These are phyloP conservation scores for Obelidium mucronatum DNA, from an alignment of 192 early-diverging fungal genomes.

Conservation along the genomic window DNA sequence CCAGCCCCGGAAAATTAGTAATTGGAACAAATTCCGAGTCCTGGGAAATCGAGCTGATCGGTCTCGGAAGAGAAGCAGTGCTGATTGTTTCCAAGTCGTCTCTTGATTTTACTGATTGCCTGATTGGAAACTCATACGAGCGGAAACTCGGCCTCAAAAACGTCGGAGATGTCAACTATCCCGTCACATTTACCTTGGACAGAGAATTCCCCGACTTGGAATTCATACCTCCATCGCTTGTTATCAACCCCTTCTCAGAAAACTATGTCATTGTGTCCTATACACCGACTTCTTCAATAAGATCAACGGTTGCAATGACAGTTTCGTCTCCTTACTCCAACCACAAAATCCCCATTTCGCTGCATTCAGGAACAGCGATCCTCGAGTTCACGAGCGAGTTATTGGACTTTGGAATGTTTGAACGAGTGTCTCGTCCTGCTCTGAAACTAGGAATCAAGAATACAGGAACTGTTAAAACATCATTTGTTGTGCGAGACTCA, in stretches of 20 bases:
- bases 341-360: constrained; percentile 62
- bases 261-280: constrained; percentile 59
- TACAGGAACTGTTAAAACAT: constrained; percentile 62
- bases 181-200: constrained; percentile 64
- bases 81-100: constrained; percentile 67
- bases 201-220: constrained; percentile 59
- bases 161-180: constrained; percentile 74
- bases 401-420: constrained; percentile 74
- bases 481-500: constrained; percentile 55
- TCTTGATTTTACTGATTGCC: constrained; percentile 66
- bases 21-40: constrained; percentile 60
- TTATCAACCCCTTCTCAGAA: constrained; percentile 65
- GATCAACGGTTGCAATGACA: constrained; percentile 53
- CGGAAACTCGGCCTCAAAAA: constrained; percentile 70
- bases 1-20: constrained; percentile 56
- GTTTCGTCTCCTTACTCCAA: constrained; percentile 65
- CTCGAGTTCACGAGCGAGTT: constrained; percentile 56
- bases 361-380: constrained; percentile 62
- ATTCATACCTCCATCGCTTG: constrained; percentile 59
- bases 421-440: constrained; percentile 54
- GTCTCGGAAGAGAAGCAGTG: constrained; percentile 67
- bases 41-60: constrained; percentile 70
- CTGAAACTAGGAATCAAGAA: constrained; percentile 56
- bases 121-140: constrained; percentile 72
- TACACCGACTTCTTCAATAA: constrained; percentile 57